Conservation (phyloP, 2,329 filamentous ascomycete genomes). For the Colletotrichum simmondsii region DNA sequence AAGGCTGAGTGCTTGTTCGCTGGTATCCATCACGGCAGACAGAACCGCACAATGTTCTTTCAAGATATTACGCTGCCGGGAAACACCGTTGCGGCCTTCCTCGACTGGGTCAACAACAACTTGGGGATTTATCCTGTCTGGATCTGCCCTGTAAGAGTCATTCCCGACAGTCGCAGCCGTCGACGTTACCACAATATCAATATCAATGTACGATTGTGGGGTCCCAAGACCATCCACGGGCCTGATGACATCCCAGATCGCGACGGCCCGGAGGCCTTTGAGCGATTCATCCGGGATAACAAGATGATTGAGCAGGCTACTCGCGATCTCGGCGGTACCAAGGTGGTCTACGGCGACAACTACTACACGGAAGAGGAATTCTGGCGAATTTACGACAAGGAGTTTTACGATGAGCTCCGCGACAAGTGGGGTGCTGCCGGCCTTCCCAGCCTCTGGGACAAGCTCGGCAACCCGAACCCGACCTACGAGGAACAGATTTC, state of each 20-base stretch:
- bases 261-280: constrained; percentile 3
- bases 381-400: constrained; percentile 70
- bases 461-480: constrained; percentile 58
- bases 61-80: constrained; percentile 72
- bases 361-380: constrained; percentile 76
- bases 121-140: constrained; percentile 43
- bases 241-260: background rate
- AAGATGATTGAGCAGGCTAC: constrained; percentile 69
- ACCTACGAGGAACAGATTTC: constrained; percentile 1
- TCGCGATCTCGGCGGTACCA: constrained; percentile 70
- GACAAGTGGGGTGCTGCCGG: constrained; percentile 67
- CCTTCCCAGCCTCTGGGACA: constrained; percentile 74
- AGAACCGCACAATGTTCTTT: constrained; percentile 66
- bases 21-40: constrained; percentile 68
- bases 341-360: constrained; percentile 76
- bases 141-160: constrained; percentile 40
- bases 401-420: constrained; percentile 68
- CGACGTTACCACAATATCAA: background rate
- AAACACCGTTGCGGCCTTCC: constrained; percentile 48
- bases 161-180: background rate
- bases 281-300: constrained; percentile 62
- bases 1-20: constrained; percentile 72
- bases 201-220: constrained; percentile 24
- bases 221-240: constrained; percentile 14
- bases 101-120: constrained; percentile 41